A percentile compares a stretch with the other conserved stretches of the same genome.
phyloP scores from a whole-genome alignment of 306 rosid genomes.

The Prunus kanzakura region DNA sequence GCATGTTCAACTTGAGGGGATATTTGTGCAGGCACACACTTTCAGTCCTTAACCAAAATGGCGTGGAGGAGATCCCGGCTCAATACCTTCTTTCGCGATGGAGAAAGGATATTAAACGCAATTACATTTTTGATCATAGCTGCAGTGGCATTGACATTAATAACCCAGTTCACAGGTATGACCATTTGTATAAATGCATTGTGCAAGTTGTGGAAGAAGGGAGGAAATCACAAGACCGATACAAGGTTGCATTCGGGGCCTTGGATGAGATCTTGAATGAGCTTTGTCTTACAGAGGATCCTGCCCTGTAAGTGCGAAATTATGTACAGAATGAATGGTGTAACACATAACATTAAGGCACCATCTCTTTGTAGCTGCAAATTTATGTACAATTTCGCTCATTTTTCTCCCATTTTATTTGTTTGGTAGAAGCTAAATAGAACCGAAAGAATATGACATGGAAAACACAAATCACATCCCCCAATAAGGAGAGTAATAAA shows the following conservation, averaged over 20 bases:
- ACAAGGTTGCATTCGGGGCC: constrained; percentile 38
- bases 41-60: constrained; percentile 52
- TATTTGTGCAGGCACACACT: constrained; percentile 70
- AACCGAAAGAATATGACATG: no score
- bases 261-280: constrained; percentile 51
- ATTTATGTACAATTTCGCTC: neutral
- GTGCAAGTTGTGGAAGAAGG: constrained; percentile 77
- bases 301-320: neutral
- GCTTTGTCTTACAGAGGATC: constrained; percentile 42
- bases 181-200: constrained; percentile 49
- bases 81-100: constrained; percentile 60
- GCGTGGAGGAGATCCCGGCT: constrained; percentile 58
- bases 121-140: constrained; percentile 40
- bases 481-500: no score
- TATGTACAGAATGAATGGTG: neutral
- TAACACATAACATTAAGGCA: neutral
- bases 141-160: constrained; percentile 41
- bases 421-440: neutral
- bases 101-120: constrained; percentile 64
- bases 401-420: neutral
- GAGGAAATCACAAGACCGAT: constrained; percentile 49
- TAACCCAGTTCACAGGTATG: constrained; percentile 62
- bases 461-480: no score
- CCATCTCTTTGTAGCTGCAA: neutral
- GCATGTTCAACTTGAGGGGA: constrained; percentile 64